These are phyloP conservation scores for Bremia lactucae DNA, from an alignment of 352 stramenopile genomes.

Conservation along the genomic window DNA sequence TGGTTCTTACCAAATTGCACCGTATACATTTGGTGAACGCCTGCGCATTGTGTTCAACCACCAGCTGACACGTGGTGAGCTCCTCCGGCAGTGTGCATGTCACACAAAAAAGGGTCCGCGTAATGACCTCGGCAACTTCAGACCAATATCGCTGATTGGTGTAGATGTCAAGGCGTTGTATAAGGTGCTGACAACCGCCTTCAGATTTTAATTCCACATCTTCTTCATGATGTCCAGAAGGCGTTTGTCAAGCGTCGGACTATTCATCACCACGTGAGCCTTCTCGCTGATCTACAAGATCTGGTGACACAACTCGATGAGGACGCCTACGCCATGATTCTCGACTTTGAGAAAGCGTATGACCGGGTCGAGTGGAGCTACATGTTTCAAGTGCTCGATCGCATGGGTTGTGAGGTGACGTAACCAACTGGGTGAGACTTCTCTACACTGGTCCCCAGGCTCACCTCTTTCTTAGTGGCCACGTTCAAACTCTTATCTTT, in stretches of 20 bases:
- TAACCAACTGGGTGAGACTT: neutral
- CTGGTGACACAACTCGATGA: no score
- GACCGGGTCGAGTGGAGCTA: no score
- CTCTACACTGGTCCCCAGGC: neutral
- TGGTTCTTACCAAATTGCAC: neutral
- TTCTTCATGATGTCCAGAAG: neutral
- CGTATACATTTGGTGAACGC: neutral
- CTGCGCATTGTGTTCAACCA: neutral
- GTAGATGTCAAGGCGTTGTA: neutral
- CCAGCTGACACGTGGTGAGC: neutral
- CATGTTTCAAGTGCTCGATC: neutral
- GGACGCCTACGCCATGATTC: no score
- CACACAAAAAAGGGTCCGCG: neutral
- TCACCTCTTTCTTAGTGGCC: neutral
- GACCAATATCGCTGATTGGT: neutral
- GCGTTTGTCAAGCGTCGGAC: neutral
- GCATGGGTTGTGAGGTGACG: neutral
- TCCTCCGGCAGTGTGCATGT: neutral
- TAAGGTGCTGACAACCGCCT: neutral
- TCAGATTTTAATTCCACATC: neutral
- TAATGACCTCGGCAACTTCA: neutral
- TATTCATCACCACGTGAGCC: neutral
- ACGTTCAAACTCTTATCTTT: neutral
- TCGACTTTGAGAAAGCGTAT: no score
- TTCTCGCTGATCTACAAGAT: no score